Conservation (phyloP, 2,329 filamentous ascomycete species). For the Capronia americana region DNA sequence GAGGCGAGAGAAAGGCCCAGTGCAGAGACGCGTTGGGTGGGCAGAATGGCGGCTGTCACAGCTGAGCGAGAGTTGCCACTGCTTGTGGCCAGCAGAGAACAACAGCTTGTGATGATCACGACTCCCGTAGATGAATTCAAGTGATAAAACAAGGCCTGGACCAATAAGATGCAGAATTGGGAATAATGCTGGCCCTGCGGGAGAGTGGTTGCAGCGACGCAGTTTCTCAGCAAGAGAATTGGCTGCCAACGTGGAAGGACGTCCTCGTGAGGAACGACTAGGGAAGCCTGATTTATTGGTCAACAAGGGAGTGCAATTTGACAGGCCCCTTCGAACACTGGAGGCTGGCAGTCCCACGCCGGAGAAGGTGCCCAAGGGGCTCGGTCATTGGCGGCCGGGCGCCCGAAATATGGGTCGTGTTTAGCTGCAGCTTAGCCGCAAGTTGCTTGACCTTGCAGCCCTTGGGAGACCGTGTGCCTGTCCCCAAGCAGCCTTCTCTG, state of each 20-base stretch:
- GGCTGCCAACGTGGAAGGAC: background rate
- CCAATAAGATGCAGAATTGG: conserved; percentile 28
- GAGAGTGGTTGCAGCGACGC: conserved; percentile 31
- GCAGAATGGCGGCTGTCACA: conserved; percentile 8
- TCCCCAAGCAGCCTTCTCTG: background rate
- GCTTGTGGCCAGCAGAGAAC: conserved; percentile 11
- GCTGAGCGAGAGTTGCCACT: background rate
- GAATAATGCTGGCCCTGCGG: conserved; percentile 20
- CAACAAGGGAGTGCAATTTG: conserved; percentile 23
- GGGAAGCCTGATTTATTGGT: background rate
- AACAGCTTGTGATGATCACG: conserved; percentile 34
- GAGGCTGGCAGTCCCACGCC: background rate
- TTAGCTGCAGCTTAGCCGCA: conserved; percentile 18
- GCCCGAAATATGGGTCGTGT: conserved; percentile 12
- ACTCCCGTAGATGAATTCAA: conserved; percentile 26
- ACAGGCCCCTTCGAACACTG: conserved; percentile 9
- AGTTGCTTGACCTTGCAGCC: conserved; percentile 6
- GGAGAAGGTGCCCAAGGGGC: background rate
- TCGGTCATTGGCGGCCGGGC: background rate
- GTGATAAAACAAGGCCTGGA: conserved; percentile 28
- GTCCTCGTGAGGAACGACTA: conserved; percentile 10
- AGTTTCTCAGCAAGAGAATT: conserved; percentile 11
- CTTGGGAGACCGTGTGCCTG: conserved; percentile 8
- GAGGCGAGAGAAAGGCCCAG: conserved; percentile 14
- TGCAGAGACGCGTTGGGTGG: conserved; percentile 16